Percentiles rank a stretch among this genome's conserved stretches.
Evolutionary conservation across 129 eudicot species (phyloP).

Genomic region (Erigeron canadensis): DNA sequence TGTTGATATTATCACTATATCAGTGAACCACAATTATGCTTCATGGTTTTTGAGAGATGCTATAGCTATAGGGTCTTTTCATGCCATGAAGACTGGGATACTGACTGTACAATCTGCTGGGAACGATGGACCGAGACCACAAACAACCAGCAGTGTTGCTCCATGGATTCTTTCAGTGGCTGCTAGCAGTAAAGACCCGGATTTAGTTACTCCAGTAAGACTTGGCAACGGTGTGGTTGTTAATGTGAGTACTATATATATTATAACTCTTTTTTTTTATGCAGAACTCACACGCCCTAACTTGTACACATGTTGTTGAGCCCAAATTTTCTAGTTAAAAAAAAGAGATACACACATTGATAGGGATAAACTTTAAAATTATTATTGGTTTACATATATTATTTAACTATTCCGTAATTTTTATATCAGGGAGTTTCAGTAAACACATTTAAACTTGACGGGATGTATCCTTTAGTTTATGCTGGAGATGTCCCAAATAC

Average conservation of each 20-base stretch:
- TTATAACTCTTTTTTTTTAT: not conserved
- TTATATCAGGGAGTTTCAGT: slow-evolving; percentile 37
- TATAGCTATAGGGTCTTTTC: not conserved
- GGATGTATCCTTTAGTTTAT: slow-evolving; percentile 42
- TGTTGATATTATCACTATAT: not conserved
- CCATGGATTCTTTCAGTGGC: slow-evolving; percentile 16
- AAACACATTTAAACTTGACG: slow-evolving; percentile 39
- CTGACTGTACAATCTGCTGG: slow-evolving; percentile 13
- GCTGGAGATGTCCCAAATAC: slow-evolving; percentile 50
- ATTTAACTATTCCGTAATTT: not conserved
- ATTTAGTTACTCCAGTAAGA: slow-evolving; percentile 1
- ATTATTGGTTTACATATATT: not conserved
- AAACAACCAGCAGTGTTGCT: not conserved
- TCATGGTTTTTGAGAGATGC: not conserved
- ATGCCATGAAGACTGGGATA: slow-evolving; percentile 14
- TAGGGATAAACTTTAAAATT: too few relatives aligned
- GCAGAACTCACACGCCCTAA: not conserved
- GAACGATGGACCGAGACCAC: not conserved
- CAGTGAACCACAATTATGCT: not conserved
- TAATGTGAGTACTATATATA: slow-evolving; percentile 2
- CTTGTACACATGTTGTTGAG: too few relatives aligned
- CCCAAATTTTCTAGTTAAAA: too few relatives aligned
- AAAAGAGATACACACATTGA: not conserved
- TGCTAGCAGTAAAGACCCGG: slow-evolving; percentile 1
- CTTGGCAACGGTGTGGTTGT: slow-evolving; percentile 8